Evolutionary conservation across 371 early-diverging fungal species (phyloP).

Genomic region (Capniomyces stellatus): DNA sequence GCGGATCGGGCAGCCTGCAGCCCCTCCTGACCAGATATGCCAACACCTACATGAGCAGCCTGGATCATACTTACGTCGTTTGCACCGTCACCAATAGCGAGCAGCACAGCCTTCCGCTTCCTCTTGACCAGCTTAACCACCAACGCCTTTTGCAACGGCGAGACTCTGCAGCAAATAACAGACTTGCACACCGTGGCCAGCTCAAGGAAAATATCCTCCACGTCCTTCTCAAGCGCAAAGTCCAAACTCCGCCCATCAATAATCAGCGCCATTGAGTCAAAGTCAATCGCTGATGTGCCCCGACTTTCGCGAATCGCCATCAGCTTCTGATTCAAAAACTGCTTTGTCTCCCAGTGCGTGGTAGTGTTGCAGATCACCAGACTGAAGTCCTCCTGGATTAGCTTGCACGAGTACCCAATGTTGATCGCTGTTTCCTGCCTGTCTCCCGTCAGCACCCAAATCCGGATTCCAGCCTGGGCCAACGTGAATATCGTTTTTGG

Average conservation of each 20-base stretch:
- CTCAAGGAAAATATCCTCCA: constrained; percentile 39
- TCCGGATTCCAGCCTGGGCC: constrained; percentile 80
- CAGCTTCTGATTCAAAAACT: constrained; percentile 53
- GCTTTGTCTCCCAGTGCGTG: constrained; percentile 58
- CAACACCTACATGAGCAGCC: constrained; percentile 91
- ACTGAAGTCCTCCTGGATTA: constrained; percentile 68
- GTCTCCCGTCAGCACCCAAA: constrained; percentile 95
- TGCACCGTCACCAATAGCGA: constrained; percentile 95
- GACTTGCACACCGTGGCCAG: constrained; percentile 62
- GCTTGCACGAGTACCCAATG: constrained; percentile 79
- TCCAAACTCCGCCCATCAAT: constrained; percentile 83
- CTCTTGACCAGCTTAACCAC: constrained; percentile 81
- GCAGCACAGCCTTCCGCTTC: constrained; percentile 47
- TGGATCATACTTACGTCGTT: constrained; percentile 98
- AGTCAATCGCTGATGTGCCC: constrained; percentile 14
- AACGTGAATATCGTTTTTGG: constrained; percentile 93
- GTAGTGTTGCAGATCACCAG: constrained; percentile 67
- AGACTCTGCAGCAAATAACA: constrained; percentile 84
- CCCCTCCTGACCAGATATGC: constrained; percentile 95
- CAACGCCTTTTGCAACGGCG: constrained; percentile 83
- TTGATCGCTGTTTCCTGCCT: constrained; percentile 87
- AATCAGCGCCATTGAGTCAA: constrained; percentile 49
- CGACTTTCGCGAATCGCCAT: constrained; percentile 35
- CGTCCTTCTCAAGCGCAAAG: constrained; percentile 43
- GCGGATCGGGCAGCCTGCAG: constrained; percentile 90